These are phyloP conservation scores for Citrus sp. DNA, from an alignment of 345 rosid genomes.

Conservation along the genomic window DNA sequence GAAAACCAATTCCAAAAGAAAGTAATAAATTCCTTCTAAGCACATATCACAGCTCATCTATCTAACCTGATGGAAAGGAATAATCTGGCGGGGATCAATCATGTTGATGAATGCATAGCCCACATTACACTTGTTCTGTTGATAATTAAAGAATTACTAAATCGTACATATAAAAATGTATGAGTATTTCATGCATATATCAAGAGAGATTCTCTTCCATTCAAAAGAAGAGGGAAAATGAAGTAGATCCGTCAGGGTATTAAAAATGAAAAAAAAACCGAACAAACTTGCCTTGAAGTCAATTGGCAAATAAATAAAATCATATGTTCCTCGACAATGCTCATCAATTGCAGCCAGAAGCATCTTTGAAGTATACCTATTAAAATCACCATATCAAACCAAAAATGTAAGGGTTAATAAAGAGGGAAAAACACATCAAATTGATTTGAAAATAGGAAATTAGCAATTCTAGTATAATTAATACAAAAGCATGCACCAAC, in stretches of 20 bases:
- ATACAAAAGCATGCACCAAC: not conserved
- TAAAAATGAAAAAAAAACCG: not conserved
- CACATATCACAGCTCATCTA: not conserved
- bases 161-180: not conserved
- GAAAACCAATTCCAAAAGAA: not conserved
- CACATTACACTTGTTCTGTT: constrained; percentile 90
- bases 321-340: constrained; percentile 69
- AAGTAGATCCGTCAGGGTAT: not conserved
- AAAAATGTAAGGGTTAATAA: not conserved
- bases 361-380: constrained; percentile 84
- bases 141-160: constrained; percentile 12
- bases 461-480: not conserved
- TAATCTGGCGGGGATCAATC: constrained; percentile 69
- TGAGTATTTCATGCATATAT: not conserved
- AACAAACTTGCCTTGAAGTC: constrained; percentile 65
- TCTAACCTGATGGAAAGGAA: constrained; percentile 66
- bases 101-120: constrained; percentile 92
- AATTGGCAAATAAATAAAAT: constrained; percentile 78
- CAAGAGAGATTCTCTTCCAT: not conserved
- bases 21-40: not conserved
- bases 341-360: constrained; percentile 81
- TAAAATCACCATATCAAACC: constrained; percentile 15
- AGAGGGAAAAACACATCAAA: constrained; percentile 4
- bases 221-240: constrained; percentile 1
- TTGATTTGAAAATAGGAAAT: not conserved